Evolutionary conservation across 2,329 filamentous ascomycete genomes (phyloP).

Genomic region (Epichloe sp.): DNA sequence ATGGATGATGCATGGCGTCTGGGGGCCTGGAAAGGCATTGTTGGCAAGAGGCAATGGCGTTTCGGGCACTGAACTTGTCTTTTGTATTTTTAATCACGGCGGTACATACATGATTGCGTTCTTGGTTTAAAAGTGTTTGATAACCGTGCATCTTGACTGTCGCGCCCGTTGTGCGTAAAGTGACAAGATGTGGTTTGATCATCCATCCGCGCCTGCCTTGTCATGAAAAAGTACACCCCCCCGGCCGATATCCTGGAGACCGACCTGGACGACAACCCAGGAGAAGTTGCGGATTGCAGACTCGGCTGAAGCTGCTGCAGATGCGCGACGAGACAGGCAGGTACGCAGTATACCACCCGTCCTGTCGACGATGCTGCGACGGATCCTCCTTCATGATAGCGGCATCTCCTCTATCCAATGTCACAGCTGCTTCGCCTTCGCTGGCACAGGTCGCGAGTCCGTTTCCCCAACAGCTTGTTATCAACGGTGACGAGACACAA

Average conservation of each 20-base stretch:
- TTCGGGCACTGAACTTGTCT: no score
- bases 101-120: no score
- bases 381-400: constrained; percentile 20
- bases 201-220: no score
- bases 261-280: constrained; percentile 23
- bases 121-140: no score
- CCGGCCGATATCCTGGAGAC: constrained; percentile 28
- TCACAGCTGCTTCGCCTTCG: constrained; percentile 18
- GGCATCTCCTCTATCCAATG: constrained; percentile 13
- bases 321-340: constrained; percentile 25
- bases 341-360: constrained; percentile 8
- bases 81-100: no score
- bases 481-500: constrained; percentile 15
- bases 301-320: constrained; percentile 15
- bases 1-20: no score
- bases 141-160: no score
- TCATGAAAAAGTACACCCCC: constrained; percentile 22
- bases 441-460: constrained; percentile 22
- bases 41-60: no score
- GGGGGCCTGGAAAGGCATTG: no score
- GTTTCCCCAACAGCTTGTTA: constrained; percentile 23
- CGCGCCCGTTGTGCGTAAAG: no score
- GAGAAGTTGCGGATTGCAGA: constrained; percentile 29
- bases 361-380: constrained; percentile 29
- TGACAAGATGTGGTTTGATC: no score